These are phyloP conservation scores for Lactifluus piperatus DNA, from an alignment of 768 basidiomycete genomes.

Conservation along the genomic window DNA sequence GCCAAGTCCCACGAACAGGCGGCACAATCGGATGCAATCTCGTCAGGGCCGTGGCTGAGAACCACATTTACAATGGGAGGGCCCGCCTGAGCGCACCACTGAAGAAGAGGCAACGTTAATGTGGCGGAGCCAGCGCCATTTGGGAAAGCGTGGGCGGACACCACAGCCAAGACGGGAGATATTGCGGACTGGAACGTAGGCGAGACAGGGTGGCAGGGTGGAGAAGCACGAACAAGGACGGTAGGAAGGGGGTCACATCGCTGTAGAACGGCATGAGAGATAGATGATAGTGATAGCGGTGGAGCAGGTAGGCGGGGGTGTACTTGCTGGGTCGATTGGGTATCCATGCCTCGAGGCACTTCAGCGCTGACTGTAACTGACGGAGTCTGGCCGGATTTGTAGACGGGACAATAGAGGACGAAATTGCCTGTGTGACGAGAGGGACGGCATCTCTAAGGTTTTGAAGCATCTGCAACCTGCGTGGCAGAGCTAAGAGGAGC, in stretches of 20 bases:
- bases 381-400: constrained; percentile 29
- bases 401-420: constrained; percentile 42
- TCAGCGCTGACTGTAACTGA: constrained; percentile 60
- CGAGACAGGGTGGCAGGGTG: constrained; percentile 27
- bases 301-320: constrained; percentile 19
- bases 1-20: constrained; percentile 70
- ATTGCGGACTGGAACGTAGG: constrained; percentile 34
- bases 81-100: constrained; percentile 61
- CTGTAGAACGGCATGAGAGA: constrained; percentile 29
- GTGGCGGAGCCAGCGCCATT: constrained; percentile 60
- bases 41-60: constrained; percentile 34
- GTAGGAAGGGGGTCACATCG: constrained; percentile 61
- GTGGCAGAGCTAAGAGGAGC: constrained; percentile 4
- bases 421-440: constrained; percentile 63
- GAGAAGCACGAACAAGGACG: constrained; percentile 46
- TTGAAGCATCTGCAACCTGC: constrained; percentile 54
- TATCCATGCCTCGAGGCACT: constrained; percentile 82
- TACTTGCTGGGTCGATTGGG: constrained; percentile 58
- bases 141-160: constrained; percentile 63
- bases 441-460: constrained; percentile 60
- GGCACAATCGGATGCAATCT: constrained; percentile 63
- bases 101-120: constrained; percentile 78
- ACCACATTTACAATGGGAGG: constrained; percentile 31
- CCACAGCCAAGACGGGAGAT: constrained; percentile 52
- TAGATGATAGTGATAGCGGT: not conserved